Evolutionary conservation across 176 grass and related monocot genomes (phyloP), one percentile per base, ranked within the genome.

Genomic region (Avena insularis): DNA sequence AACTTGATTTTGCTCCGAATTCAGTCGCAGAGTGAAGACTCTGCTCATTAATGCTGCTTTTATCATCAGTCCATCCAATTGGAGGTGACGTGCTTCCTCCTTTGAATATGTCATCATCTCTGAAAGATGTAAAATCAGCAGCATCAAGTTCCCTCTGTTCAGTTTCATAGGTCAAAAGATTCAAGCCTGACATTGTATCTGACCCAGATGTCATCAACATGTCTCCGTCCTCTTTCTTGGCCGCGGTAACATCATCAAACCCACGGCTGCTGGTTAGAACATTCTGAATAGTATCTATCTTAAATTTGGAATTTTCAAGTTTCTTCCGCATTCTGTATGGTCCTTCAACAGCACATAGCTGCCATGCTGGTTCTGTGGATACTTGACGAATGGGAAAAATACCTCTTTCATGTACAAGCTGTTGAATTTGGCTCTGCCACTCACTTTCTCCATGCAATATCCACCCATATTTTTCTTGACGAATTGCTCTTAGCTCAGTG

Each of bases 401-500:
- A 65, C 97, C 94, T 93, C 94, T 96, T 89, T 94, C 97, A 27
- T 99, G 97, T 15, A 97, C 91, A 84, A 99, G 89, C 77, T 97
- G 89, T 87, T 99, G 97, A 75, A 99, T 71, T 78, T 99, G 97
- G 83, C 81, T 90, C 81, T 99, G 92, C 97, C 97, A 99, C 77
- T 99, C 97, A 61, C 92, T 96, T 92, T 99, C 97, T 79, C 91
- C 94, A 89, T 99, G 97, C 68, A 99, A 88, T 80, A 99, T 93
- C 97, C 97, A 99, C 51, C 97, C 97, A 78, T 97, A 99, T 90
- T 99, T 99, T 79, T 99, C 97, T 82, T 99, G 97, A 60, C 94
- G 92, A 88, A 99, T 94, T 78, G 90, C 86, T 74, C 94, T 97
- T 59, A 99, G 94, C 59, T 96, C 76, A 76, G 97, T 97, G 27